These are phyloP conservation scores for Ophiocordyceps australis DNA, from an alignment of 2,329 filamentous ascomycete genomes.

Conservation along the genomic window DNA sequence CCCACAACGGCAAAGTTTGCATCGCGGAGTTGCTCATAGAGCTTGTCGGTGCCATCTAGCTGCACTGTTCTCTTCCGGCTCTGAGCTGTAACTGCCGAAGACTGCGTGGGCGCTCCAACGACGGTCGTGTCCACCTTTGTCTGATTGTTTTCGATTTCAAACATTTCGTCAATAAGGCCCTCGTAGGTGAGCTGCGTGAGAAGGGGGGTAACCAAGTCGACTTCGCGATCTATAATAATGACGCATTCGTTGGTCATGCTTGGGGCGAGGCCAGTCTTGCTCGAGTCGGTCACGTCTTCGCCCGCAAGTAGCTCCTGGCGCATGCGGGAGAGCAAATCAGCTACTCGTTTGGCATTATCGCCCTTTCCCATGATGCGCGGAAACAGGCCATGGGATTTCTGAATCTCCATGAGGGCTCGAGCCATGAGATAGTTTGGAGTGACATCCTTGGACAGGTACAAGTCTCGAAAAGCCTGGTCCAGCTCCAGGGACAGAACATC, in stretches of 20 bases:
- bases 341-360: constrained; percentile 77
- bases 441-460: constrained; percentile 81
- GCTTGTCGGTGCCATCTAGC: constrained; percentile 73
- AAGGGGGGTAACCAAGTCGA: constrained; percentile 81
- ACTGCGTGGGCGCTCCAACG: constrained; percentile 54
- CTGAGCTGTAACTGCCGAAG: constrained; percentile 35
- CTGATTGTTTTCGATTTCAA: constrained; percentile 82
- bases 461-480: constrained; percentile 67
- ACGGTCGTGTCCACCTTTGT: constrained; percentile 84
- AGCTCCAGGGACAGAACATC: constrained; percentile 86
- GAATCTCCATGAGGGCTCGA: constrained; percentile 84
- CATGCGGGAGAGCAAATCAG: constrained; percentile 79
- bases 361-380: constrained; percentile 91
- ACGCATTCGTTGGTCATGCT: constrained; percentile 79
- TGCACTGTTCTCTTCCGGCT: constrained; percentile 71
- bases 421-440: constrained; percentile 81
- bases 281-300: constrained; percentile 47
- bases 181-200: constrained; percentile 95
- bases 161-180: constrained; percentile 84
- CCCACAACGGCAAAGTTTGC: constrained; percentile 94
- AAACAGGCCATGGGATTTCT: constrained; percentile 82
- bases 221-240: constrained; percentile 87
- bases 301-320: constrained; percentile 73
- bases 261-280: constrained; percentile 54
- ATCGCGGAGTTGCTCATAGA: constrained; percentile 77